These are phyloP conservation scores for Vanderwaltozyma yarrowii DNA, from an alignment of 805 yeast genomes.

Conservation along the genomic window DNA sequence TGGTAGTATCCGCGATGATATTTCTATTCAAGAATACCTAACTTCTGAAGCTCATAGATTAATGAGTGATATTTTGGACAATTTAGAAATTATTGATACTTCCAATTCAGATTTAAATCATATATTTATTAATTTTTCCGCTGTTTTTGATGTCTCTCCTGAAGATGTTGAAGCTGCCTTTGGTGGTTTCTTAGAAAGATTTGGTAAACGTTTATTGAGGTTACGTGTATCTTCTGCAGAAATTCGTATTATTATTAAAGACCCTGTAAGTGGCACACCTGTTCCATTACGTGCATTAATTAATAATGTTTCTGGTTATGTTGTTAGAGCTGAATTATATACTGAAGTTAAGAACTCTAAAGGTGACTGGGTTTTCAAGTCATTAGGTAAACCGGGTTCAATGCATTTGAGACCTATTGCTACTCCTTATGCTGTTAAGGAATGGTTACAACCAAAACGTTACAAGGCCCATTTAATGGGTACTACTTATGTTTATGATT, in stretches of 20 bases:
- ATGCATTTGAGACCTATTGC: conserved; percentile 96
- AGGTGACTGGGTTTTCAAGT: conserved; percentile 96
- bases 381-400: conserved; percentile 88
- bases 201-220: conserved; percentile 95
- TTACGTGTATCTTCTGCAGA: conserved; percentile 96
- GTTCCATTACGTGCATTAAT: conserved; percentile 96
- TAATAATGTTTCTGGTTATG: conserved; percentile 94
- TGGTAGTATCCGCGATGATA: conserved; percentile 87
- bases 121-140: conserved; percentile 93
- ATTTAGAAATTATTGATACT: conserved; percentile 87
- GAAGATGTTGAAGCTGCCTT: conserved; percentile 96
- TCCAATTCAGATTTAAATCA: conserved; percentile 94
- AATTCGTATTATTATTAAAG: conserved; percentile 90
- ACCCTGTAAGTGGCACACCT: conserved; percentile 75
- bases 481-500: conserved; percentile 94
- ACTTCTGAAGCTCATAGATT: conserved; percentile 94
- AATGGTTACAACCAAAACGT: conserved; percentile 96
- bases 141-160: conserved; percentile 88
- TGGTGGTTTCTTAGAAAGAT: conserved; percentile 95
- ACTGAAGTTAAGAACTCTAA: conserved; percentile 85
- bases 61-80: conserved; percentile 92
- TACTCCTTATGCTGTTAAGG: conserved; percentile 96
- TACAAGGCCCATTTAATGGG: conserved; percentile 98
- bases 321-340: conserved; percentile 89
- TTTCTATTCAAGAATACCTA: conserved; percentile 84